Evolutionary conservation across 139 green algal species (phyloP).

Genomic region (Tetradesmus obliquus): DNA sequence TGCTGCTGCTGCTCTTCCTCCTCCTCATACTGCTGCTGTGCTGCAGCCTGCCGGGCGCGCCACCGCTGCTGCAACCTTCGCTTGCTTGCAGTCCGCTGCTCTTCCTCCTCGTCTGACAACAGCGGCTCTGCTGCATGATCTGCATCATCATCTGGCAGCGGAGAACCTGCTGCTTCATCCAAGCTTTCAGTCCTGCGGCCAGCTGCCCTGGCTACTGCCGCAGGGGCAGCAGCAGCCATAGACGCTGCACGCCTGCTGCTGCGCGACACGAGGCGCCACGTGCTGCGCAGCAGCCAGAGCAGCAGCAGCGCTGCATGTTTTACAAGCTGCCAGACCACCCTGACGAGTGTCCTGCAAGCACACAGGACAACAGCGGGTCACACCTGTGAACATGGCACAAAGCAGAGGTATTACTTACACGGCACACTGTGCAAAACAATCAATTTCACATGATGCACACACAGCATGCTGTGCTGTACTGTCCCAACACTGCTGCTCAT

Average conservation of each 20-base stretch:
- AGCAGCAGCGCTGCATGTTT: background rate
- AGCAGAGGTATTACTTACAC: too few relatives aligned
- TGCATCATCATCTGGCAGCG: background rate
- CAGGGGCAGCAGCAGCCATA: background rate
- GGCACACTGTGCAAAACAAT: background rate
- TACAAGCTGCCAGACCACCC: background rate
- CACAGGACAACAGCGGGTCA: too few relatives aligned
- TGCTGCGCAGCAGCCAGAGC: background rate
- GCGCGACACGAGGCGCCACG: background rate
- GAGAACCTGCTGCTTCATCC: background rate
- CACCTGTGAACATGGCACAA: too few relatives aligned
- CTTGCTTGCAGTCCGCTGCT: background rate
- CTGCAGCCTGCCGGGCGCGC: background rate
- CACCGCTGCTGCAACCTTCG: background rate
- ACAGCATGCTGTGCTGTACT: background rate
- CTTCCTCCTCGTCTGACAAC: constrained; percentile 21
- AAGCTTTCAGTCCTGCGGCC: background rate
- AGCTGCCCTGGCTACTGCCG: background rate
- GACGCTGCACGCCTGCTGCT: background rate
- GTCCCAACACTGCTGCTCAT: background rate
- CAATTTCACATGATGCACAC: background rate
- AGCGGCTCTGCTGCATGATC: background rate
- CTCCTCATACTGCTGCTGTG: background rate
- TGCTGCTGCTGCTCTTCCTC: constrained; percentile 14
- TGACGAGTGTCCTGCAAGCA: background rate